Base-by-base conservation (phyloP, 1,139 yeast species). In the Arxiozyma slooffiae region DNA sequence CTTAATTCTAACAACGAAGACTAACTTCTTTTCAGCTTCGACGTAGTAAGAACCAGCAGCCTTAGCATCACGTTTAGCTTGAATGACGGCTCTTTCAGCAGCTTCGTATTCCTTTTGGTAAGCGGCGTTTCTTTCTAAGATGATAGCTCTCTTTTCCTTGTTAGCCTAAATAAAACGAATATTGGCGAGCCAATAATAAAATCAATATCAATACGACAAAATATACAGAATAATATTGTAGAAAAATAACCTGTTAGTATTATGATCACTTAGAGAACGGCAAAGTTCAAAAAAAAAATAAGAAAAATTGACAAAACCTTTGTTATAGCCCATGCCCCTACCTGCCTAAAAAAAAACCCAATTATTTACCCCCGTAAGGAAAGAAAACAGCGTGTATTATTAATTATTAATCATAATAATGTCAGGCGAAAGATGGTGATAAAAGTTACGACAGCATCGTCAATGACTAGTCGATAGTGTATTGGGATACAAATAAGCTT, bases 371-470 rank as follows among this genome's bases (percentile, higher is more conserved):
- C 36, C 36, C 11, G 14, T 30, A 30, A 30, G 14, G 14, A 30
- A 30, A 30, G 30, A 16, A 30, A 30, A 30, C 3, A 17, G n/a
- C 2, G 21, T 38, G 39, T 8, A 14, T 41, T 22, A 41, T 22
- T 16, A n/a, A 23, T 41, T 8, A 41, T 41, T 24, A 41, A 41
- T 23, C 21, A 9, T 41, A 38, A 39, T 38, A 17, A 30, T 44
- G 69, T 89, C 97, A 89, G 97, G 76, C 96, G 97, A 89, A 89
- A 89, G 97, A 89, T 89, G 97, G 97, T 89, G 88, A 83, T 84
- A 85, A 30, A 30, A 78, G 81, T 57, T 56, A 56, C 82, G 90
- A 87, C 96, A 83, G 72, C 96, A 89, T 84, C 67, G 96, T 88
- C 79, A 66, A 61, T 38, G 36, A 71, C 94, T 85, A 84, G 94